Base-by-base conservation (phyloP, 495 filamentous ascomycete genomes). In the Choiromyces venosus region DNA sequence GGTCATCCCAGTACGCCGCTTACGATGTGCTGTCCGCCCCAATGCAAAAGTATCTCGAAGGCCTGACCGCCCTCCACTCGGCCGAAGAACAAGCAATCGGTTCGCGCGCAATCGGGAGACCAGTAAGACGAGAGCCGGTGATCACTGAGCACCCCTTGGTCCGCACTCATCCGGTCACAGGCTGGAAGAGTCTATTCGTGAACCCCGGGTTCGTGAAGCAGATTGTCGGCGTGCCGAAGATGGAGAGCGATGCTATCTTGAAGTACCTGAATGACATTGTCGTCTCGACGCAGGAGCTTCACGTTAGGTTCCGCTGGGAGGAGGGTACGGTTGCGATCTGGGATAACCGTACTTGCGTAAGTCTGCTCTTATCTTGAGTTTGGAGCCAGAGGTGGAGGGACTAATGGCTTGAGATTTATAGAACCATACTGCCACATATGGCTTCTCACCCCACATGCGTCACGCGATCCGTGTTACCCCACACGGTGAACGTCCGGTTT, bases 201-300 rank as follows among this genome's bases (percentile, higher is more conserved):
- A 93, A 93, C 80, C 90, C 90, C 6, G 92, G 92, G 38, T 95
- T 94, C 81, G 90, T 92, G 69, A 93, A 89, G 76, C 86, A 87
- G 67, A 91, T 94, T 71, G 84, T 91, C 33, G 92, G 92, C 0
- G 81, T 94, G 25, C 90, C 90, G 66, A 88, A 90, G 40, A 86
- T 85, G 71, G 91, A 93, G 83, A 89, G 87, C 25, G 89, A 92
- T 73, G 85, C 86, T 19, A 88, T 93, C 71, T 83, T 92, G 37
- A 78, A 84, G 36, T 88, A 89, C 64, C 86, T 93, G 38, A 90
- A 89, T 68, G 87, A 90, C 77, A 68, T 80, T 5, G 82, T 93
- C 66, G 82, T 91, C 65, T 79, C 86, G 14, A 89, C 86, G 2
- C 88, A 89, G 76, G 91, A 93, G 79, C 82, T 88, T 61, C 89